These are phyloP conservation scores for Penicillium bialowiezense DNA, from an alignment of 495 filamentous ascomycete species.

Conservation along the genomic window DNA sequence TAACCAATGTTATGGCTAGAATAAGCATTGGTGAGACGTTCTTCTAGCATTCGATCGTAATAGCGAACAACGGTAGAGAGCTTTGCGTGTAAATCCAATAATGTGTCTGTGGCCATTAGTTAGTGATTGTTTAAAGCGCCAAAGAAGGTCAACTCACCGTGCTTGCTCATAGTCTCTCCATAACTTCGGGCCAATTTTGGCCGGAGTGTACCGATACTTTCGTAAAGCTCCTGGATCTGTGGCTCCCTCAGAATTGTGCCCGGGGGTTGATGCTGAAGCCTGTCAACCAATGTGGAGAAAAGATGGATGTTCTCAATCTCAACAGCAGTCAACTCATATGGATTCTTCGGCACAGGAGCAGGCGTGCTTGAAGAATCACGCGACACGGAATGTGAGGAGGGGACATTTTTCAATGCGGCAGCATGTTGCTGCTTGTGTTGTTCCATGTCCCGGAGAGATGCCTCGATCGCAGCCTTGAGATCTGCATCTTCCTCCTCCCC, in stretches of 20 bases:
- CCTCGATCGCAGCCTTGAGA: constrained; percentile 91
- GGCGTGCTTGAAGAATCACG: constrained; percentile 23
- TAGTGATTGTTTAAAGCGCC: neutral
- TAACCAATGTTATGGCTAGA: constrained; percentile 66
- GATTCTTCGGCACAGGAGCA: constrained; percentile 68
- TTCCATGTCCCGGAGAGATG: constrained; percentile 97
- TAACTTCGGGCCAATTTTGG: constrained; percentile 95
- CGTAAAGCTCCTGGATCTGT: constrained; percentile 97
- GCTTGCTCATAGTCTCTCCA: constrained; percentile 99
- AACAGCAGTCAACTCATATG: constrained; percentile 90
- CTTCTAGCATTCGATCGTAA: constrained; percentile 97
- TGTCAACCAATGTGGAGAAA: constrained; percentile 91
- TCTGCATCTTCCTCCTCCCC: constrained; percentile 75
- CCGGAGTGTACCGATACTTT: constrained; percentile 86
- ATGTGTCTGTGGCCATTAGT: constrained; percentile 60
- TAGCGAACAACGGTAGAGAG: constrained; percentile 97
- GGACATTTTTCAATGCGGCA: constrained; percentile 67
- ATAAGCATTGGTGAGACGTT: constrained; percentile 88
- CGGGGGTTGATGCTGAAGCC: constrained; percentile 90
- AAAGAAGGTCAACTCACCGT: constrained; percentile 57
- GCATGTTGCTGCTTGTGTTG: constrained; percentile 92
- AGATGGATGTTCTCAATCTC: constrained; percentile 98
- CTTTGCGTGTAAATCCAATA: constrained; percentile 92
- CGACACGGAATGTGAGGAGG: constrained; percentile 34
- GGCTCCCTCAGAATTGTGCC: constrained; percentile 94